Percentiles rank a stretch among this genome's conserved stretches.
Evolutionary conservation across 306 rosid species (phyloP).

Genomic region (Inga leiocalycina): DNA sequence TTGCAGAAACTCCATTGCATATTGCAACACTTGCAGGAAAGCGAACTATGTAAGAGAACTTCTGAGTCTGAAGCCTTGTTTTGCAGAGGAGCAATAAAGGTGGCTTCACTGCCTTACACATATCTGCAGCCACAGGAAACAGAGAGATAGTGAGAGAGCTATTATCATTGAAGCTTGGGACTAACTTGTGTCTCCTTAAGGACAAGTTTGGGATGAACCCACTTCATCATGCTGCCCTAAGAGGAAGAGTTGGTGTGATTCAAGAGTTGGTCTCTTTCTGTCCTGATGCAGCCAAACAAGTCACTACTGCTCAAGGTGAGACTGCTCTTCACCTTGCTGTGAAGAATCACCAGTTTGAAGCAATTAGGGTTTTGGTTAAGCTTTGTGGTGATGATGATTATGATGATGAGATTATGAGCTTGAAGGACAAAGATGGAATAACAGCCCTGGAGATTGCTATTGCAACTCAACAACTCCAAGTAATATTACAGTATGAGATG

Average conservation of each 20-base stretch:
- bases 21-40: constrained; percentile 23
- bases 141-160: constrained; percentile 23
- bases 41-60: constrained; percentile 10
- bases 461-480: constrained; percentile 21
- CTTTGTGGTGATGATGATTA: neutral
- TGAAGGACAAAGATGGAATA: constrained; percentile 15
- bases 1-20: constrained; percentile 23
- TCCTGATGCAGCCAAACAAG: neutral
- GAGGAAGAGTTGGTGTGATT: constrained; percentile 23
- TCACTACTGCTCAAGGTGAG: constrained; percentile 15
- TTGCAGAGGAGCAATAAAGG: constrained; percentile 22
- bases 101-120: constrained; percentile 15
- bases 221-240: constrained; percentile 24
- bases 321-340: constrained; percentile 31
- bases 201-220: constrained; percentile 26
- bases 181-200: neutral
- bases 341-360: constrained; percentile 27
- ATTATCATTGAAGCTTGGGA: neutral
- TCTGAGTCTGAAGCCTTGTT: constrained; percentile 16
- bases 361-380: constrained; percentile 14
- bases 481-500: neutral
- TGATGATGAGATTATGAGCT: neutral
- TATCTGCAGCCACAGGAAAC: constrained; percentile 23
- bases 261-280: constrained; percentile 15
- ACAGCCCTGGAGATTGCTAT: constrained; percentile 12